These are phyloP conservation scores for Trichomonas vaginalis DNA, from an alignment of 208 protist genomes.

Conservation along the genomic window DNA sequence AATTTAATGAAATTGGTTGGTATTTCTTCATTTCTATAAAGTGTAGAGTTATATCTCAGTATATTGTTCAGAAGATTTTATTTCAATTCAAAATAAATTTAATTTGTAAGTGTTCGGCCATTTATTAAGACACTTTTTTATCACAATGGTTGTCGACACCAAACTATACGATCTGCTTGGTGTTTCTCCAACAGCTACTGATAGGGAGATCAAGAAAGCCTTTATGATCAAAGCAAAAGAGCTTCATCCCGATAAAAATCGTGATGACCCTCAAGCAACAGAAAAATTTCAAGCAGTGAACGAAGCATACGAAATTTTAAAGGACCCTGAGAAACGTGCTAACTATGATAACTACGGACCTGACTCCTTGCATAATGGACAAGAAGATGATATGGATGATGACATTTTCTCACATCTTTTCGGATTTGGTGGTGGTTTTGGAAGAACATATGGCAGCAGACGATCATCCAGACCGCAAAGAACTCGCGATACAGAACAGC, in stretches of 20 bases:
- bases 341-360: not conserved
- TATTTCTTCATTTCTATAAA: too few species aligned
- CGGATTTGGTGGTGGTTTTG: not conserved
- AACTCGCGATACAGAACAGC: not conserved
- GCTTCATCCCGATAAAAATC: slow-evolving; percentile 17
- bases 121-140: not conserved
- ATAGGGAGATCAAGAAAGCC: not conserved
- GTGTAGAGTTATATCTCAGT: too few species aligned
- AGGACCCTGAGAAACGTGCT: not conserved
- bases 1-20: too few species aligned
- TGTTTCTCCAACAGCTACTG: not conserved
- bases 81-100: too few species aligned
- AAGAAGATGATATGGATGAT: not conserved
- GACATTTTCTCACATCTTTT: not conserved
- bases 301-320: slow-evolving; percentile 12
- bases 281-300: slow-evolving; percentile 18
- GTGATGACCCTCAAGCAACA: not conserved
- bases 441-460: too few species aligned
- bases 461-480: not conserved
- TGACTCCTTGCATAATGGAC: not conserved
- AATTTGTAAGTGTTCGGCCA: not conserved
- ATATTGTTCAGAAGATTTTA: too few species aligned
- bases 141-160: not conserved
- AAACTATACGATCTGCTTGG: not conserved
- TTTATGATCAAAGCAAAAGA: not conserved